Evolutionary conservation across 352 stramenopile species (phyloP).

Genomic region (Phytophthora multivora): DNA sequence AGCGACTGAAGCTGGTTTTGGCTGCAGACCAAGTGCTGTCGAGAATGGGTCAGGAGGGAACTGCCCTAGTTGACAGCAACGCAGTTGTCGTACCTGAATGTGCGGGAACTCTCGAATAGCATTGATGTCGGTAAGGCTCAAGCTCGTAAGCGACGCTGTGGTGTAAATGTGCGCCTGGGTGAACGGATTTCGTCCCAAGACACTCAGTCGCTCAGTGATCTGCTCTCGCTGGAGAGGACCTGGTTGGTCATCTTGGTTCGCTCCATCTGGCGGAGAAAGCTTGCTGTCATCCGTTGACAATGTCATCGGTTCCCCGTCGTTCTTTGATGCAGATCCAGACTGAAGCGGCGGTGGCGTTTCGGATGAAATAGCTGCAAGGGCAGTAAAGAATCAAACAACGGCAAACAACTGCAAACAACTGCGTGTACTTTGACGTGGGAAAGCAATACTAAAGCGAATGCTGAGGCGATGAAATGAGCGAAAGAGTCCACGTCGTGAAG

Average conservation of each 20-base stretch:
- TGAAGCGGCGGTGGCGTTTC: conserved; percentile 30
- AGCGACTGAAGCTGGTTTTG: conserved; percentile 59
- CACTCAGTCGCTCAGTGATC: conserved; percentile 46
- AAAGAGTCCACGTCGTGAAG: conserved; percentile 28
- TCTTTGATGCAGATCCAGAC: background rate
- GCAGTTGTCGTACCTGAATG: conserved; percentile 50
- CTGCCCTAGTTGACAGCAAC: background rate
- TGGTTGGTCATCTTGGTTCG: conserved; percentile 1
- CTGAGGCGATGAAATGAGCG: conserved; percentile 7
- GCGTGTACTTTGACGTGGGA: conserved; percentile 25
- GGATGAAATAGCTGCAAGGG: background rate
- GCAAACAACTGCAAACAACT: conserved; percentile 18
- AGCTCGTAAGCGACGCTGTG: conserved; percentile 44
- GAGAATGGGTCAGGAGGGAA: conserved; percentile 4
- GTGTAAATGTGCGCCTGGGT: conserved; percentile 69
- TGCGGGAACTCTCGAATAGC: conserved; percentile 53
- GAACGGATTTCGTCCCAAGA: conserved; percentile 69
- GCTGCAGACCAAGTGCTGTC: conserved; percentile 60
- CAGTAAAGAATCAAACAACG: too few relatives aligned
- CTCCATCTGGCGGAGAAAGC: background rate
- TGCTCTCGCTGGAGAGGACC: conserved; percentile 32
- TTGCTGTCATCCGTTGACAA: conserved; percentile 9
- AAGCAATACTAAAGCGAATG: conserved; percentile 22
- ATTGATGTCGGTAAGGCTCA: conserved; percentile 50
- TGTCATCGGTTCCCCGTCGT: conserved; percentile 4